These are phyloP conservation scores for Aspergillus ochraceus DNA, from an alignment of 2,329 filamentous ascomycete genomes.

Conservation along the genomic window DNA sequence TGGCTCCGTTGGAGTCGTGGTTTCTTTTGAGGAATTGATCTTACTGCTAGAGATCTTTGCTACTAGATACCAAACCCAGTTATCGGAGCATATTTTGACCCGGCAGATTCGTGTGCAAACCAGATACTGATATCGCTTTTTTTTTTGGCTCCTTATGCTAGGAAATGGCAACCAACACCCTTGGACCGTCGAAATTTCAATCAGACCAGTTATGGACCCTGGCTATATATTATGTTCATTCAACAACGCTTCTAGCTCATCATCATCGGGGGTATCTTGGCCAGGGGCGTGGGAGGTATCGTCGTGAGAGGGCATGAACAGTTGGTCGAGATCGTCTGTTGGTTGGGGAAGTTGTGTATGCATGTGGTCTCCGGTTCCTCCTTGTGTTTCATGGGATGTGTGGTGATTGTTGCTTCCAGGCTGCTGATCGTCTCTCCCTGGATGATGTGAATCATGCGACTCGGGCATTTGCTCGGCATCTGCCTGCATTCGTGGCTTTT, in stretches of 20 bases:
- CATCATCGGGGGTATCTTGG: conserved; percentile 35
- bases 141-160: too few species aligned
- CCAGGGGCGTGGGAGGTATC: conserved; percentile 13
- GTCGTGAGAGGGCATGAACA: conserved; percentile 34
- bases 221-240: conserved; percentile 45
- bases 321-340: conserved; percentile 1
- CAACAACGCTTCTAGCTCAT: conserved; percentile 56
- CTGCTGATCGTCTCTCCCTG: background rate
- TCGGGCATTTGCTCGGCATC: conserved; percentile 3
- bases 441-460: background rate
- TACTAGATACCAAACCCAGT: too few species aligned
- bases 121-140: too few species aligned
- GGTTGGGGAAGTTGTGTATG: background rate
- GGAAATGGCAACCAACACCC: too few species aligned
- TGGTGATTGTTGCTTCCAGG: background rate
- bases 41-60: too few species aligned
- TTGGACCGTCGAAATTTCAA: too few species aligned
- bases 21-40: too few species aligned
- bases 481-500: conserved; percentile 33
- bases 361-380: background rate
- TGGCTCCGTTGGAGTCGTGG: too few species aligned
- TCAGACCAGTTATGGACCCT: too few species aligned
- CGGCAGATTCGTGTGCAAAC: too few species aligned
- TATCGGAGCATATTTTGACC: too few species aligned
- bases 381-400: background rate